Base-by-base conservation (phyloP, 495 filamentous ascomycete genomes). In the Sporormia fimetaria region DNA sequence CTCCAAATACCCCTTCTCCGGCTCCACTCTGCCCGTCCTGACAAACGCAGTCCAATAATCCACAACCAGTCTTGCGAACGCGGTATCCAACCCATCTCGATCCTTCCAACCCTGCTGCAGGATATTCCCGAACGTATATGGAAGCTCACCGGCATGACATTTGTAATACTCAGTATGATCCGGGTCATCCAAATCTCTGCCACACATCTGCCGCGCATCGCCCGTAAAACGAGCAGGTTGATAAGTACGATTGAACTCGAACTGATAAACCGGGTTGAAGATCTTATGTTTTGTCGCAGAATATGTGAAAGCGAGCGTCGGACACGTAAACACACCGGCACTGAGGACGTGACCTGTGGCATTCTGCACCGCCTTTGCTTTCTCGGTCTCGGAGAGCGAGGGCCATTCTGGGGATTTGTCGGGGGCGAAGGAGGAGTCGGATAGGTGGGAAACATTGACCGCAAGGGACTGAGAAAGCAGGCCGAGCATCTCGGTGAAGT, bases 401-500 rank as follows among this genome's bases (percentile, higher is more conserved):
- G 38, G 12, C 38, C 38, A 41, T 15, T 31, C 1, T 14, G 40
- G 2, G 3, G 40, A 41, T n/a, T 41, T 23, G 15, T 54, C 40
- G 18, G 30, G 30, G 31, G 31, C 40, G 31, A 10, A 52, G 26
- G 25, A 47, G 41, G 43, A 52, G 43, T 28, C 29, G 9, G 29
- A 33, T 6, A 31, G 15, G 3, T 25, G 24, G 20, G 29, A 8
- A 10, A 44, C 20, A n/a, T 33, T 18, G n/a, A 33, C 32, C 10
- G 25, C 28, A 6, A 42, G 14, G 17, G 16, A 23, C 11, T 37
- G 28, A 24, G 52, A 32, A 30, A 8, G 11, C 3, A 1, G 4
- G 4, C n/a, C 30, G n/a, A 37, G 24, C 23, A 36, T 49, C 39
- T n/a, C 14, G 31, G 18, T 51, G 38, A 31, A 67, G 68, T 41